These are phyloP conservation scores for Fusarium concolor DNA, from an alignment of 2,329 filamentous ascomycete genomes.

Conservation along the genomic window DNA sequence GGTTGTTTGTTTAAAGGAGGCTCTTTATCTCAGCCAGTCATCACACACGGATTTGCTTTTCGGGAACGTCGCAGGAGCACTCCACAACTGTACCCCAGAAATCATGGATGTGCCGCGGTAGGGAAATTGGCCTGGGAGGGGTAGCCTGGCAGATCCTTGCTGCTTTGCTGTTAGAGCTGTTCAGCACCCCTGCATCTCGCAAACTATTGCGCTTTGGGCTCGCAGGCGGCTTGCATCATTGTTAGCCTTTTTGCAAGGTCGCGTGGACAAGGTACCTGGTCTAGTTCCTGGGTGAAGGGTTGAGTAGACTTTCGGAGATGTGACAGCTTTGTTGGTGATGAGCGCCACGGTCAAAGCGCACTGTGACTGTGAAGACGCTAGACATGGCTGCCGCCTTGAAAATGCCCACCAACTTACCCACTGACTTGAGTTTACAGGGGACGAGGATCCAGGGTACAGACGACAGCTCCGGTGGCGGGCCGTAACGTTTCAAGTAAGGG, in stretches of 20 bases:
- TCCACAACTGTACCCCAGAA: slow-evolving; percentile 25
- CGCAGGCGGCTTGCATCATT: slow-evolving; percentile 17
- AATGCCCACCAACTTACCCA: background rate
- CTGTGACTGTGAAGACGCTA: background rate
- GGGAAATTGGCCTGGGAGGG: slow-evolving; percentile 21
- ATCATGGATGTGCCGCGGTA: slow-evolving; percentile 1
- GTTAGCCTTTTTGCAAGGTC: background rate
- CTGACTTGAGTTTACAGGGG: too few relatives aligned
- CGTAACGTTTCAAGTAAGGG: background rate
- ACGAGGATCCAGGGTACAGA: background rate
- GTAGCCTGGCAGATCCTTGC: background rate
- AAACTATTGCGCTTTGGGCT: slow-evolving; percentile 29
- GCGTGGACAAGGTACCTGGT: slow-evolving; percentile 4
- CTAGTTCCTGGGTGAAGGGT: background rate
- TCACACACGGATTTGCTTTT: slow-evolving; percentile 17
- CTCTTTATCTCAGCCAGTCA: slow-evolving; percentile 25
- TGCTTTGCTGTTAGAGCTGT: background rate
- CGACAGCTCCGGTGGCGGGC: background rate
- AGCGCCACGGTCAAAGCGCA: slow-evolving; percentile 21
- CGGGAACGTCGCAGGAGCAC: background rate
- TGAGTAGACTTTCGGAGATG: background rate
- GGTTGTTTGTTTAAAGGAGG: slow-evolving; percentile 5
- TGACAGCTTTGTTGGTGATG: slow-evolving; percentile 2
- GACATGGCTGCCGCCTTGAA: background rate
- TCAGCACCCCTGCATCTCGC: slow-evolving; percentile 30